phyloP scores from a whole-genome alignment of 768 basidiomycete genomes.

The Psilocybe azurescens region DNA sequence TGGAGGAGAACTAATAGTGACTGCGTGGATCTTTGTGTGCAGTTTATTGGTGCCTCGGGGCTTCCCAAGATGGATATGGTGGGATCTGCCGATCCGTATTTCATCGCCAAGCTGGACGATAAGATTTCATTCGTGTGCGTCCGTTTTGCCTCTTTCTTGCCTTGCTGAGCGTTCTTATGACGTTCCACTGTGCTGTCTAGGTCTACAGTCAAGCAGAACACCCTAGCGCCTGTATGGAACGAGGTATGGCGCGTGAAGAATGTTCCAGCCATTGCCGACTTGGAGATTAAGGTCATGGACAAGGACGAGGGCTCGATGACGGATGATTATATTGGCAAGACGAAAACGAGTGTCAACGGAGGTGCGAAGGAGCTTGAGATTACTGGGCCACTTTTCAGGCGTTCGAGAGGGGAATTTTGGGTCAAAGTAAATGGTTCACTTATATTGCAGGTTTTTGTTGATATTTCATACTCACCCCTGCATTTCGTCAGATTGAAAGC shows the following conservation, averaged over 20 bases:
- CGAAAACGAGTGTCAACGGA: constrained; percentile 53
- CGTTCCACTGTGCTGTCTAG: constrained; percentile 38
- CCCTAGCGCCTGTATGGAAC: constrained; percentile 74
- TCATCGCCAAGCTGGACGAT: constrained; percentile 69
- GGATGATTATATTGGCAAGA: constrained; percentile 71
- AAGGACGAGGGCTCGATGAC: constrained; percentile 63
- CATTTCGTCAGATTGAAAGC: constrained; percentile 55
- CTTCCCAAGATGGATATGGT: constrained; percentile 76
- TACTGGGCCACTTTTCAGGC: constrained; percentile 53
- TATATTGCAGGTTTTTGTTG: background rate
- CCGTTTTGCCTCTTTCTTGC: background rate
- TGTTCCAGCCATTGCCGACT: constrained; percentile 65
- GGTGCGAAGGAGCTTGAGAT: constrained; percentile 74
- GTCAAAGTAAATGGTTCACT: constrained; percentile 52
- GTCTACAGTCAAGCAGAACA: constrained; percentile 65
- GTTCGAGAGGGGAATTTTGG: constrained; percentile 67
- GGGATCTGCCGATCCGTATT: constrained; percentile 70
- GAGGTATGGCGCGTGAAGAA: constrained; percentile 77
- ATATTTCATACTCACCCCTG: background rate
- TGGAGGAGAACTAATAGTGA: no score
- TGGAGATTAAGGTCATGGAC: constrained; percentile 68
- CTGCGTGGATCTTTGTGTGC: background rate
- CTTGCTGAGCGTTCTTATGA: background rate
- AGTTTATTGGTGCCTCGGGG: constrained; percentile 76
- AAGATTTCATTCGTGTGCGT: constrained; percentile 68